Evolutionary conservation across 345 rosid genomes (phyloP).

Genomic region (Adansonia digitata): DNA sequence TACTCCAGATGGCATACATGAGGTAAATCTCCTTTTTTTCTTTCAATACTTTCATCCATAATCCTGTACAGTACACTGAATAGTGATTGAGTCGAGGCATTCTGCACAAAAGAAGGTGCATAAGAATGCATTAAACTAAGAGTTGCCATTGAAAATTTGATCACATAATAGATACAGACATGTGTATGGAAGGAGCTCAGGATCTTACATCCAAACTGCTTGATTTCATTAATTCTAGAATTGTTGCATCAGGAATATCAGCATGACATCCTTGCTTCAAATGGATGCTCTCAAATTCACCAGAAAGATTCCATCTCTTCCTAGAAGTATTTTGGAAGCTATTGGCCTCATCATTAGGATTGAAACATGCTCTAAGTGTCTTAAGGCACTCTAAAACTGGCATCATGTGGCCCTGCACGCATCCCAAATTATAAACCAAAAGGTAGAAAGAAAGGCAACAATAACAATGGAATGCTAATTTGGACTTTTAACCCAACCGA

Average conservation of each 20-base stretch:
- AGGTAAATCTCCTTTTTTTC: slow-evolving; percentile 59
- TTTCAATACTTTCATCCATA: slow-evolving; percentile 66
- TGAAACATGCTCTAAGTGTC: slow-evolving; percentile 53
- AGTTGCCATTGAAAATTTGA: not conserved
- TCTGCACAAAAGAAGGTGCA: slow-evolving; percentile 44
- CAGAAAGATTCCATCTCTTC: slow-evolving; percentile 51
- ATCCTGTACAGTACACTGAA: slow-evolving; percentile 54
- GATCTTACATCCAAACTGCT: slow-evolving; percentile 61
- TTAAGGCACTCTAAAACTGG: slow-evolving; percentile 75
- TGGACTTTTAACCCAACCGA: not conserved
- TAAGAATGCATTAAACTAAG: slow-evolving; percentile 16
- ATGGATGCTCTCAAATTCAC: slow-evolving; percentile 35
- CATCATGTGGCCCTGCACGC: slow-evolving; percentile 61
- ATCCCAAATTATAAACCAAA: slow-evolving; percentile 24
- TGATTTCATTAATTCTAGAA: slow-evolving; percentile 57
- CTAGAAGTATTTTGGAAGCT: slow-evolving; percentile 30
- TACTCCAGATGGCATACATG: slow-evolving; percentile 48
- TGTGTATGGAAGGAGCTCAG: slow-evolving; percentile 8
- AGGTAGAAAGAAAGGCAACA: slow-evolving; percentile 3
- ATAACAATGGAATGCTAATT: not conserved
- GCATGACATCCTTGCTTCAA: slow-evolving; percentile 40
- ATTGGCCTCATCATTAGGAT: slow-evolving; percentile 31
- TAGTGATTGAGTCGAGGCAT: slow-evolving; percentile 63
- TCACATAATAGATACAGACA: not conserved
- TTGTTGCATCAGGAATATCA: slow-evolving; percentile 53